A percentile compares a stretch with the other conserved stretches of the same genome.
These are phyloP conservation scores for Solanum piurae DNA, from an alignment of 257 asterid species.

Conservation along the genomic window DNA sequence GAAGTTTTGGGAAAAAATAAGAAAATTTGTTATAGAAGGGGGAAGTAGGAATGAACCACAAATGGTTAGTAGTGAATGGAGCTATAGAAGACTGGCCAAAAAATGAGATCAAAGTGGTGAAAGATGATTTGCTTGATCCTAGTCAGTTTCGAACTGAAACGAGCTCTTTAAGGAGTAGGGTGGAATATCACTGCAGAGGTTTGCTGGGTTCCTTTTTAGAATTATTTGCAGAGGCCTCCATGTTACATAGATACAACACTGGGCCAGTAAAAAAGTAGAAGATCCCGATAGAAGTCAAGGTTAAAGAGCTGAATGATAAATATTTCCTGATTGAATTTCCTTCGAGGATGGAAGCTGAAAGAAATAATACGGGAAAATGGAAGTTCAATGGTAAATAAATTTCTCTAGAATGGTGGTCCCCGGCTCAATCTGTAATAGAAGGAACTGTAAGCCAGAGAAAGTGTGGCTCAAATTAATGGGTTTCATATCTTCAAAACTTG, in stretches of 20 bases:
- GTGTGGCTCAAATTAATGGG: not conserved
- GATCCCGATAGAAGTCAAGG: not conserved
- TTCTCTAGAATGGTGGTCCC: not conserved
- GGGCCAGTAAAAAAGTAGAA: not conserved
- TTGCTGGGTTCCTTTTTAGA: not conserved
- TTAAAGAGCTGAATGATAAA: not conserved
- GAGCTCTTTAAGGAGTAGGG: not conserved
- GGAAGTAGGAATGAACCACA: not conserved
- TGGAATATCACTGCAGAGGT: not conserved
- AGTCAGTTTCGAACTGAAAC: not conserved
- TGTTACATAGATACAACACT: not conserved
- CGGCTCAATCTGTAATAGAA: not conserved
- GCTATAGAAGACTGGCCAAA: not conserved
- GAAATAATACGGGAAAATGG: not conserved
- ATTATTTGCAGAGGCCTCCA: not conserved
- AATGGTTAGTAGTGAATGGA: not conserved
- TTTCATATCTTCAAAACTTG: not conserved
- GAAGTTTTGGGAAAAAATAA: not conserved
- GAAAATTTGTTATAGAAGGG: not conserved
- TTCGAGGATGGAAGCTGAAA: not conserved
- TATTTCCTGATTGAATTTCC: not conserved
- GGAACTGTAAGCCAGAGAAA: not conserved
- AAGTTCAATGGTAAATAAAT: not conserved
- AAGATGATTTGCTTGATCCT: not conserved
- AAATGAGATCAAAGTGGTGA: not conserved